Evolutionary conservation across 257 asterid genomes (phyloP).

Genomic region (Solanum paucissectum): DNA sequence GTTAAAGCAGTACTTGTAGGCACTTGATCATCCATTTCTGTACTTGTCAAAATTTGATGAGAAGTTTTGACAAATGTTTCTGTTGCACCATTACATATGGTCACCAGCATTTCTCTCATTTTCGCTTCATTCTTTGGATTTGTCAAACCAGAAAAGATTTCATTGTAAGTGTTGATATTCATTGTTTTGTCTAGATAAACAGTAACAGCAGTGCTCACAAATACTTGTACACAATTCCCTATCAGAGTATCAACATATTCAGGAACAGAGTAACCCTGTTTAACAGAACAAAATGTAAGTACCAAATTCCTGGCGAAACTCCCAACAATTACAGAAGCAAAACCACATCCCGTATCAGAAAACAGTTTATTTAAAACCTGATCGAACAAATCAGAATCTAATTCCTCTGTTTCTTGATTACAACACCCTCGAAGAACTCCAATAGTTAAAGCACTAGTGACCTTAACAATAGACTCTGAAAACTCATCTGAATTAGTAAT

Average conservation of each 20-base stretch:
- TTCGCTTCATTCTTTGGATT: slow-evolving; percentile 52
- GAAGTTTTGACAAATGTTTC: slow-evolving; percentile 53
- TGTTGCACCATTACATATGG: slow-evolving; percentile 44
- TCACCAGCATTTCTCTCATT: slow-evolving; percentile 34
- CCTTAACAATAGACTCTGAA: slow-evolving; percentile 25
- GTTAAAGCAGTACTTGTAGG: slow-evolving; percentile 21
- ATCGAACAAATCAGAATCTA: slow-evolving; percentile 10
- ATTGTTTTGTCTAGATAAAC: slow-evolving; percentile 53
- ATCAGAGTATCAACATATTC: slow-evolving; percentile 31
- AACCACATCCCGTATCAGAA: slow-evolving; percentile 53
- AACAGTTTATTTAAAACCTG: slow-evolving; percentile 36
- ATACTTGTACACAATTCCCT: slow-evolving; percentile 34
- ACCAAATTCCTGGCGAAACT: slow-evolving; percentile 44
- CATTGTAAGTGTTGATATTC: slow-evolving; percentile 47
- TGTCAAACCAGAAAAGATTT: slow-evolving; percentile 54
- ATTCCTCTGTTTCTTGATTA: not conserved
- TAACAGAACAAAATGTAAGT: slow-evolving; percentile 21
- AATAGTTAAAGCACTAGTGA: slow-evolving; percentile 35
- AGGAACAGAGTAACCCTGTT: not conserved
- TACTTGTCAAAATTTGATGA: slow-evolving; percentile 20
- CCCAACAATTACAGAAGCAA: slow-evolving; percentile 58
- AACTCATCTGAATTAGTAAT: slow-evolving; percentile 34
- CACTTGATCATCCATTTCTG: slow-evolving; percentile 1
- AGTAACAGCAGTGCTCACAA: slow-evolving; percentile 58
- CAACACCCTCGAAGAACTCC: slow-evolving; percentile 42